These are phyloP conservation scores for Bipolaris zeicola DNA, from an alignment of 2,329 filamentous ascomycete genomes.

Conservation along the genomic window DNA sequence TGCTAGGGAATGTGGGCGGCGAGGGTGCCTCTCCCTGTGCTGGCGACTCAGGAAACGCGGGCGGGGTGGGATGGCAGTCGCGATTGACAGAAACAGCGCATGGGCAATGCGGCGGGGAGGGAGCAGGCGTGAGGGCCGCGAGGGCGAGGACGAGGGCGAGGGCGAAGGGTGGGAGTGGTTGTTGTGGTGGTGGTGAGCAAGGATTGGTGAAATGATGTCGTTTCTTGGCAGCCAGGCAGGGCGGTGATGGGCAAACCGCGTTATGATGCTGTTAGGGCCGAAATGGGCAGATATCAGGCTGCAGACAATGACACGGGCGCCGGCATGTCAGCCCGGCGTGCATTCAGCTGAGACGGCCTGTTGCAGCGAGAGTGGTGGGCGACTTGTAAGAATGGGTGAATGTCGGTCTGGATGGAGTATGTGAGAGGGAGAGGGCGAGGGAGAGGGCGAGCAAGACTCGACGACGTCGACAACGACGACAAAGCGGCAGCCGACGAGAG, in stretches of 20 bases:
- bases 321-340: slow-evolving; percentile 22
- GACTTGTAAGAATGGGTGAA: not conserved
- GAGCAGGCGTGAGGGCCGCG: slow-evolving; percentile 8
- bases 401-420: not conserved
- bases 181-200: slow-evolving; percentile 17
- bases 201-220: slow-evolving; percentile 31
- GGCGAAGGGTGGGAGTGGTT: not conserved
- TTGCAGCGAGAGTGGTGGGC: slow-evolving; percentile 1
- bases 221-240: slow-evolving; percentile 25
- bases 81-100: slow-evolving; percentile 16
- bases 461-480: not conserved
- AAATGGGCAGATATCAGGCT: slow-evolving; percentile 18
- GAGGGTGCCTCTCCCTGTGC: slow-evolving; percentile 11
- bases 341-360: slow-evolving; percentile 9
- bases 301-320: slow-evolving; percentile 4
- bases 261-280: slow-evolving; percentile 23
- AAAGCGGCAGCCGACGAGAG: slow-evolving; percentile 7
- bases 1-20: slow-evolving; percentile 25
- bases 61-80: slow-evolving; percentile 18
- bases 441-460: not conserved
- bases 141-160: not conserved
- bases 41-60: slow-evolving; percentile 22
- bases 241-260: slow-evolving; percentile 20
- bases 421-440: not conserved
- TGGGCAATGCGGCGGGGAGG: slow-evolving; percentile 16